Conservation (phyloP, 257 asterid genomes). For the Parsonsia alboflavescens region DNA sequence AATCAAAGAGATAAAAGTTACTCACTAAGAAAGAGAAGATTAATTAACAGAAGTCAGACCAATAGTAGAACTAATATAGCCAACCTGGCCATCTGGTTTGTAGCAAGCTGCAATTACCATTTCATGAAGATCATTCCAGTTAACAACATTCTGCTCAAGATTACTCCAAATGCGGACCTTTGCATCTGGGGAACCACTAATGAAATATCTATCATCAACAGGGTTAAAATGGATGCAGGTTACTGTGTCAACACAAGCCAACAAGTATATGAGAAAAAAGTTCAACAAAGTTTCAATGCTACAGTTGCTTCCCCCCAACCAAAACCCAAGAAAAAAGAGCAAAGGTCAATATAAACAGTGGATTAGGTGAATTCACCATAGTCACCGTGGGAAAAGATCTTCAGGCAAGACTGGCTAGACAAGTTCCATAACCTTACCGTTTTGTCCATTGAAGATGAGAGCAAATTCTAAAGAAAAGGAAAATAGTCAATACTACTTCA, state of each 20-base stretch:
- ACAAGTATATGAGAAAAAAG: constrained; percentile 2
- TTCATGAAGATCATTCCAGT: constrained; percentile 96
- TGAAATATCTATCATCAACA: constrained; percentile 90
- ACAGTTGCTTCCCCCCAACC: not conserved
- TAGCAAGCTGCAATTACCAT: constrained; percentile 99
- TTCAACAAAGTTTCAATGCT: not conserved
- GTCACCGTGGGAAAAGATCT: constrained; percentile 78
- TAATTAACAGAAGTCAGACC: constrained; percentile 18
- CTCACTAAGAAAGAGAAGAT: no score
- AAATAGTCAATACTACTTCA: constrained; percentile 4
- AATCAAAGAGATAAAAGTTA: no score
- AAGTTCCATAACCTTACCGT: constrained; percentile 79
- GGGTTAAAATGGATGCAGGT: constrained; percentile 99
- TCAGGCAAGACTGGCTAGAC: constrained; percentile 59
- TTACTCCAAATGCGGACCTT: constrained; percentile 99
- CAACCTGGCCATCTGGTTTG: constrained; percentile 98
- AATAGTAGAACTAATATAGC: constrained; percentile 12
- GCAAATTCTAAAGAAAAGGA: constrained; percentile 50
- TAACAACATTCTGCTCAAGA: constrained; percentile 89
- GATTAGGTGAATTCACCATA: constrained; percentile 52
- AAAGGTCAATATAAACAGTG: not conserved
- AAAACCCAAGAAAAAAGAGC: not conserved
- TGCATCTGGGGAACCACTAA: constrained; percentile 95
- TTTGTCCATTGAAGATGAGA: constrained; percentile 90
- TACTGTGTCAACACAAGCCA: constrained; percentile 49